These are phyloP conservation scores for Pseudogymnoascus sp. DNA, from an alignment of 2,329 filamentous ascomycete species.

Conservation along the genomic window DNA sequence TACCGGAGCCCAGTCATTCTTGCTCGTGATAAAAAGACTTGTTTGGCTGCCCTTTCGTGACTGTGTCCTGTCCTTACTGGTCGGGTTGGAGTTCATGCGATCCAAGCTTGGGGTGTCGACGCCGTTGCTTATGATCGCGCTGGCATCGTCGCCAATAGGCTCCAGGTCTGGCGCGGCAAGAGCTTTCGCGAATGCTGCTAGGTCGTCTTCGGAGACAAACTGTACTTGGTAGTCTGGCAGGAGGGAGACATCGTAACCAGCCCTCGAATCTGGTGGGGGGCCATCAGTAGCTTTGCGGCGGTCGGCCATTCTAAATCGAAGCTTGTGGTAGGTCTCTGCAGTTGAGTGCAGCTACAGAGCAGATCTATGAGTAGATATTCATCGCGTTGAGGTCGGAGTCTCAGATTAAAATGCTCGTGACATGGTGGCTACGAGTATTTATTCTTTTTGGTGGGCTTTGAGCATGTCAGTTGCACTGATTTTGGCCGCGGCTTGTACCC, in stretches of 20 bases:
- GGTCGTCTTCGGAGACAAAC: conserved; percentile 65
- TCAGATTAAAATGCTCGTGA: conserved; percentile 1
- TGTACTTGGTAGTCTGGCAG: conserved; percentile 76
- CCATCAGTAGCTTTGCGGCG: conserved; percentile 36
- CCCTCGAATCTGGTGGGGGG: conserved; percentile 50
- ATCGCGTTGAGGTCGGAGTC: background rate
- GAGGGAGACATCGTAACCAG: conserved; percentile 58
- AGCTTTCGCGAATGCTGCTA: conserved; percentile 72
- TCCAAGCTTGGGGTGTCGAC: conserved; percentile 5
- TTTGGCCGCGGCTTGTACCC: conserved; percentile 2
- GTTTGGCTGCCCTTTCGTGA: conserved; percentile 15
- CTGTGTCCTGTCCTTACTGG: background rate
- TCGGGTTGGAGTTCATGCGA: background rate
- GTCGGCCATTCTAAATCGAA: conserved; percentile 26
- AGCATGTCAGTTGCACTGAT: background rate
- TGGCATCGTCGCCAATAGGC: conserved; percentile 49
- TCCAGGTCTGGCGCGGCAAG: conserved; percentile 73
- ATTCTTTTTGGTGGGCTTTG: conserved; percentile 1
- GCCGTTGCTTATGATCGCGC: background rate
- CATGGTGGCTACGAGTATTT: background rate
- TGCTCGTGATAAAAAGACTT: conserved; percentile 65
- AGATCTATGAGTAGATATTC: background rate
- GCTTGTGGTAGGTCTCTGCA: conserved; percentile 4
- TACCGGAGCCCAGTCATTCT: conserved; percentile 93
- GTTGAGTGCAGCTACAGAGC: conserved; percentile 3